Conservation (phyloP, 805 yeast species). For the Nakazawaea populi region DNA sequence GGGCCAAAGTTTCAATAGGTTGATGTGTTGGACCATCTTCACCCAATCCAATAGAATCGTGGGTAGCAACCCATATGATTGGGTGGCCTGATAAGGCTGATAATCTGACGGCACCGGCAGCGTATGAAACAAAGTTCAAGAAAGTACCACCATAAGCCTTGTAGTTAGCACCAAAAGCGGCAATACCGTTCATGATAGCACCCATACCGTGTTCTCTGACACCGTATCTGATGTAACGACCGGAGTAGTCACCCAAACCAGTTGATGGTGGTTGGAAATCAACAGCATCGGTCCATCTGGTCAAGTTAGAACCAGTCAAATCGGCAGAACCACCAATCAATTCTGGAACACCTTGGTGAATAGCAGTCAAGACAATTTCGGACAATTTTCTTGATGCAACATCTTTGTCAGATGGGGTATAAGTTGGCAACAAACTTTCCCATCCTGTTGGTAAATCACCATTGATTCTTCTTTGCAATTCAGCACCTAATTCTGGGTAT, state of each 20-base stretch:
- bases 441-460: slow-evolving; percentile 80
- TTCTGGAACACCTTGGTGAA: slow-evolving; percentile 72
- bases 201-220: slow-evolving; percentile 99
- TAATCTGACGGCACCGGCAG: slow-evolving; percentile 83
- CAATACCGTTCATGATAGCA: slow-evolving; percentile 95
- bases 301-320: slow-evolving; percentile 93
- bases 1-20: slow-evolving; percentile 86
- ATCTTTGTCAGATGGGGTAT: slow-evolving; percentile 72
- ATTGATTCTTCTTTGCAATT: slow-evolving; percentile 69
- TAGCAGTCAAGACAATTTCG: slow-evolving; percentile 64
- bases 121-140: slow-evolving; percentile 84
- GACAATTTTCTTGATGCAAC: slow-evolving; percentile 93
- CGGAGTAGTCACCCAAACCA: slow-evolving; percentile 78
- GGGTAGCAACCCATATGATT: slow-evolving; percentile 83
- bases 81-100: slow-evolving; percentile 82
- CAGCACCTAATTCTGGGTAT: slow-evolving; percentile 77
- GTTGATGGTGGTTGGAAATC: slow-evolving; percentile 90
- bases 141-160: slow-evolving; percentile 96
- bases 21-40: slow-evolving; percentile 95
- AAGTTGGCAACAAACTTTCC: slow-evolving; percentile 72
- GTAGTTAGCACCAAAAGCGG: slow-evolving; percentile 83
- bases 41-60: slow-evolving; percentile 86
- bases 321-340: slow-evolving; percentile 98
- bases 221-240: slow-evolving; percentile 96
- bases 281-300: slow-evolving; percentile 75